Evolutionary conservation across 768 basidiomycete species (phyloP).

Genomic region (Kwoniella shandongensis): DNA sequence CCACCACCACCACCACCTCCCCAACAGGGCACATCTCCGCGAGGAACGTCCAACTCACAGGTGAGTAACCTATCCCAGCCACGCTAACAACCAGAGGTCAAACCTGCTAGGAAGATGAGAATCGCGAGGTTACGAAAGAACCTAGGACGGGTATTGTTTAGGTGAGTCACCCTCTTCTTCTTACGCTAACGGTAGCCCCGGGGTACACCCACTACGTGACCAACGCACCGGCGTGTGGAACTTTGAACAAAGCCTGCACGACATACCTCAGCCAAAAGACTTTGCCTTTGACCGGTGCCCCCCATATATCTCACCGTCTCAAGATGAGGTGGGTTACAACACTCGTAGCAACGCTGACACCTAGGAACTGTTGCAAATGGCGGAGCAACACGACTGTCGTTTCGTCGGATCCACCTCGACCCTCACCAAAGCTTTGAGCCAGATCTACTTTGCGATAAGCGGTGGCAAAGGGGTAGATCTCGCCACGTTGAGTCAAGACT

Average conservation of each 20-base stretch:
- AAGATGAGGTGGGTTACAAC: conserved; percentile 62
- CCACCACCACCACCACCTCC: background rate
- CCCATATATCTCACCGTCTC: conserved; percentile 74
- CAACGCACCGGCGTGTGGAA: conserved; percentile 83
- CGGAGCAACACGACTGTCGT: conserved; percentile 60
- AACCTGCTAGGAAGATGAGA: conserved; percentile 55
- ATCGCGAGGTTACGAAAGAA: conserved; percentile 67
- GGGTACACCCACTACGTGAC: conserved; percentile 85
- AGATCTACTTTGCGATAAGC: conserved; percentile 85
- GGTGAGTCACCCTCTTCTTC: conserved; percentile 57
- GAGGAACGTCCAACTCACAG: conserved; percentile 4
- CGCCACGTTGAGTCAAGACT: conserved; percentile 63
- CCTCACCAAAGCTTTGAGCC: conserved; percentile 74
- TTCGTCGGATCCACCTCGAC: conserved; percentile 91
- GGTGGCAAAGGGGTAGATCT: conserved; percentile 67
- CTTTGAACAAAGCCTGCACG: conserved; percentile 70
- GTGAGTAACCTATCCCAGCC: background rate
- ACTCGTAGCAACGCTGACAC: background rate
- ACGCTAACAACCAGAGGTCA: conserved; percentile 21
- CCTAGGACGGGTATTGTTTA: conserved; percentile 72
- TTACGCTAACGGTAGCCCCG: conserved; percentile 61
- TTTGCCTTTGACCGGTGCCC: conserved; percentile 80
- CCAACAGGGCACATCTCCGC: conserved; percentile 8
- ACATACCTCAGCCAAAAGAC: conserved; percentile 71
- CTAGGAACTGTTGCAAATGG: conserved; percentile 69